Conservation (phyloP, 371 early-diverging fungal species). For the Mortierella polycephala region DNA sequence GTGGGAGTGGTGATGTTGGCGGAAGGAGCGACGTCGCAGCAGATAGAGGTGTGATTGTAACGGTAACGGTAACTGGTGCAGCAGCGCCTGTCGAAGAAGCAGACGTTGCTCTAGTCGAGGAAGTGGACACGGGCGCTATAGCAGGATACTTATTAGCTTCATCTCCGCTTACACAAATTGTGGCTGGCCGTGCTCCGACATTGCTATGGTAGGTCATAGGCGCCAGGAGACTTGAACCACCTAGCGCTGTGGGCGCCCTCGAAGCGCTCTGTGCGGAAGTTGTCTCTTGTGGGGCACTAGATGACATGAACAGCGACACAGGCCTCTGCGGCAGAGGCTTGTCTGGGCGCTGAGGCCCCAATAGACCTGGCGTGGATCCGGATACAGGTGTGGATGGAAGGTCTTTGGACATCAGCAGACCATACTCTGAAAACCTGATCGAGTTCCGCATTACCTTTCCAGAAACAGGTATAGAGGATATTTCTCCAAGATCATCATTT, state of each 20-base stretch:
- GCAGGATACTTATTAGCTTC: slow-evolving; percentile 2
- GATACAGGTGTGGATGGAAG: slow-evolving; percentile 5
- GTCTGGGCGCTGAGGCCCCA: background rate
- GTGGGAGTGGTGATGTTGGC: slow-evolving; percentile 3
- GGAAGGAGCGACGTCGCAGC: background rate
- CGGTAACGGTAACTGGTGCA: background rate
- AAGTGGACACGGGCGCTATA: background rate
- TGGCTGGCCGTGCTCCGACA: slow-evolving; percentile 7
- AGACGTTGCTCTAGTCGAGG: background rate
- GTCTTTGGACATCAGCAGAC: slow-evolving; percentile 23
- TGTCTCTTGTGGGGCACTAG: background rate
- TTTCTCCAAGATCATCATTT: too few species aligned
- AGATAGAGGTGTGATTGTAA: background rate
- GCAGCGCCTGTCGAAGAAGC: background rate
- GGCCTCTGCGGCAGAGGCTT: slow-evolving; percentile 33
- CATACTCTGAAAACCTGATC: slow-evolving; percentile 42
- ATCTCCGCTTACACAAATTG: slow-evolving; percentile 18
- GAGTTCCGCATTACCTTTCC: slow-evolving; percentile 19
- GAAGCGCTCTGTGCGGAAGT: background rate
- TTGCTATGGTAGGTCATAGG: background rate
- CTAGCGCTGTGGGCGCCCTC: background rate
- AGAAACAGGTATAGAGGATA: too few species aligned
- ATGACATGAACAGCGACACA: slow-evolving; percentile 30
- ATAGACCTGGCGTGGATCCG: background rate
- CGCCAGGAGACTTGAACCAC: background rate